phyloP scores from a whole-genome alignment of 2,329 filamentous ascomycete genomes.

The Epichloe aotearoae region DNA sequence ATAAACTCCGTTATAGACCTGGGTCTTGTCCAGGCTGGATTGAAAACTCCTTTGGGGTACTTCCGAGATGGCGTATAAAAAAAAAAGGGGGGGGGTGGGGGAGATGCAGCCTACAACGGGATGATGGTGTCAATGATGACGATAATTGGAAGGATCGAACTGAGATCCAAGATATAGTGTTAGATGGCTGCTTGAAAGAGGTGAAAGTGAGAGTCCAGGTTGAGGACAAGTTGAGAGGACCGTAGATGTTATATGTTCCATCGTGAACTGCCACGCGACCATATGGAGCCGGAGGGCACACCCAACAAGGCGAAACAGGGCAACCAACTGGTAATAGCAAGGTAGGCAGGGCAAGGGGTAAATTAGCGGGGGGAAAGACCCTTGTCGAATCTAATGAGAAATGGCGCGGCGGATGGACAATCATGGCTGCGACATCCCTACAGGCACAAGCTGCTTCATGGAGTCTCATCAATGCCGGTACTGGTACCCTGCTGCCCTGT shows the following conservation, averaged over 20 bases:
- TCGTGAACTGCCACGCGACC: slow-evolving; percentile 2
- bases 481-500: neutral
- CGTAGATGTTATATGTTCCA: slow-evolving; percentile 5
- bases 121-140: neutral
- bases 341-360: neutral
- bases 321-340: neutral
- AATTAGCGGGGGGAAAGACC: neutral
- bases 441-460: neutral
- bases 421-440: neutral
- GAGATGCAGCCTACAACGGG: neutral
- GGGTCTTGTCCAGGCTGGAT: neutral
- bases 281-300: neutral
- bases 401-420: neutral
- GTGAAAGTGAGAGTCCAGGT: neutral
- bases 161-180: neutral
- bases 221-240: neutral
- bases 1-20: slow-evolving; percentile 3
- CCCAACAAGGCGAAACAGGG: neutral
- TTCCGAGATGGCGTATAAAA: neutral
- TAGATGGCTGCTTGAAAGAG: neutral
- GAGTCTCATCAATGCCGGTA: too few relatives aligned
- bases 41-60: neutral
- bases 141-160: neutral
- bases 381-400: neutral
- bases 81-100: neutral